These are phyloP conservation scores for Calonectria leucothoes DNA, from an alignment of 2,329 filamentous ascomycete genomes.

Conservation along the genomic window DNA sequence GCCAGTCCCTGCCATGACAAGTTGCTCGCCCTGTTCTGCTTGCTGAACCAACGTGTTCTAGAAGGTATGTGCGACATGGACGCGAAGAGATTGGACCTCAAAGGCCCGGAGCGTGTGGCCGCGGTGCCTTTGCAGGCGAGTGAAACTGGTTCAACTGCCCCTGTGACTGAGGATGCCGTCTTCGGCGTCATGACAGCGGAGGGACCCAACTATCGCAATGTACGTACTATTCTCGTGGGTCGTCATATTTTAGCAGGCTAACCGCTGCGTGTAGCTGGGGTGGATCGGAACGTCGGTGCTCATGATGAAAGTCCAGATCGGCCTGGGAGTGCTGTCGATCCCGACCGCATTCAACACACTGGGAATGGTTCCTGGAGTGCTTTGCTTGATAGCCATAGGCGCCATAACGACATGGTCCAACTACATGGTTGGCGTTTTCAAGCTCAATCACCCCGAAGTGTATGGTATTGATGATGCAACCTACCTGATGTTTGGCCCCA, in stretches of 20 bases:
- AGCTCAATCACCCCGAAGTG: constrained; percentile 59
- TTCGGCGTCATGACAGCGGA: not conserved
- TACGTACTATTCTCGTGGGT: not conserved
- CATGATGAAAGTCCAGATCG: constrained; percentile 59
- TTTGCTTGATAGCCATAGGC: constrained; percentile 52
- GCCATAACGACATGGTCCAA: constrained; percentile 59
- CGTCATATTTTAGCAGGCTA: not conserved
- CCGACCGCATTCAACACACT: constrained; percentile 56
- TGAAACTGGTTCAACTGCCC: too few relatives aligned
- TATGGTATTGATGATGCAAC: constrained; percentile 66
- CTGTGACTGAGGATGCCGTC: not conserved
- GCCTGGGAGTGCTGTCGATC: constrained; percentile 59
- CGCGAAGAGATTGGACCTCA: not conserved
- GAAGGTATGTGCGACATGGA: not conserved
- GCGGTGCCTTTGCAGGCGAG: not conserved
- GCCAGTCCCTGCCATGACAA: not conserved
- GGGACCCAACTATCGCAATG: constrained; percentile 6
- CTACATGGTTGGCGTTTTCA: constrained; percentile 61
- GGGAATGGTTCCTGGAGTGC: constrained; percentile 58
- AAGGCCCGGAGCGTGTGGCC: not conserved
- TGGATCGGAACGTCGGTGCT: constrained; percentile 55
- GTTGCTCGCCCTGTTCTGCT: not conserved
- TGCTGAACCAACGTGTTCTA: not conserved
- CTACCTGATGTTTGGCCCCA: constrained; percentile 56
- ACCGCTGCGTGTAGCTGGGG: constrained; percentile 42